phyloP scores from a whole-genome alignment of 1,139 yeast species.

The Protomyces pachydermus region DNA sequence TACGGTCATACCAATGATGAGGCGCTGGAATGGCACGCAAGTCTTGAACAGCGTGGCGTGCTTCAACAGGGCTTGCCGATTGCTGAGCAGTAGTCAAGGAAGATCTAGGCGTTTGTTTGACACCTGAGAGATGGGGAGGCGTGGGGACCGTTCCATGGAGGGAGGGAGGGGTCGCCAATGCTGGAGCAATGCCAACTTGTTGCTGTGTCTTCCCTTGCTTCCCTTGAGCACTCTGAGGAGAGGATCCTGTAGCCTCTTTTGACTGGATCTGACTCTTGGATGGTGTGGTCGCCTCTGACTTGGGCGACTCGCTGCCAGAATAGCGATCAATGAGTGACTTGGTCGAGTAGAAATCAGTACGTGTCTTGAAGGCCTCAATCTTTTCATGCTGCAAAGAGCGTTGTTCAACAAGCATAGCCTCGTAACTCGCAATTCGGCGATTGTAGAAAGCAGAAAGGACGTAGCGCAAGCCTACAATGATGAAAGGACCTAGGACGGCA shows the following conservation, averaged over 20 bases:
- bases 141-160: slow-evolving; percentile 15
- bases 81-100: not conserved
- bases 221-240: not conserved
- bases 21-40: not conserved
- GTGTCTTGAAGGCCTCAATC: slow-evolving; percentile 67
- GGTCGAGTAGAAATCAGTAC: slow-evolving; percentile 75
- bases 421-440: slow-evolving; percentile 9
- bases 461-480: not conserved
- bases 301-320: slow-evolving; percentile 1
- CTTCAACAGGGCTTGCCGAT: not conserved
- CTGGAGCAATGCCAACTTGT: not conserved
- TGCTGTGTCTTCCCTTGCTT: not conserved
- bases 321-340: slow-evolving; percentile 62
- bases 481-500: slow-evolving; percentile 4
- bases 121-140: slow-evolving; percentile 12
- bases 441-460: slow-evolving; percentile 6
- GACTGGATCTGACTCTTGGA: not conserved
- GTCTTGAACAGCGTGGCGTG: slow-evolving; percentile 5
- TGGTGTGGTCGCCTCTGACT: not conserved
- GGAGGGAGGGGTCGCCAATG: not conserved
- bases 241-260: not conserved
- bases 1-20: slow-evolving; percentile 42
- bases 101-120: not conserved
- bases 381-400: slow-evolving; percentile 54
- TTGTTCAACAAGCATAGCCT: slow-evolving; percentile 40